Evolutionary conservation across 106 monocot species (phyloP), one percentile per base, ranked within the genome.

Genomic region (Allium cepa): DNA sequence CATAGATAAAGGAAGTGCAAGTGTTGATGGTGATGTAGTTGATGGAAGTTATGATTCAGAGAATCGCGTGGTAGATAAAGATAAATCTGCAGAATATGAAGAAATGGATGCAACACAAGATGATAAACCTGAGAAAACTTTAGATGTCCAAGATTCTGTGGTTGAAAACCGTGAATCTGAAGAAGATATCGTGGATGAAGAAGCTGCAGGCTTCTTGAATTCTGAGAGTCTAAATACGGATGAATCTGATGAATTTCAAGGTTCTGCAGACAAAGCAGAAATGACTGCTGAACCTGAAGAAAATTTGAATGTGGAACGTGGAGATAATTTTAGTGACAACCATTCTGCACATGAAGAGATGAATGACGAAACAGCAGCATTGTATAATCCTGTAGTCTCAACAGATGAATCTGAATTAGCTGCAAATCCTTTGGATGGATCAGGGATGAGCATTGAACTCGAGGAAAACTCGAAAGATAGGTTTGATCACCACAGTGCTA

Each of bases 61-160:
- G 36, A 36, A 36, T 36, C 36, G 26, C 75, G 63, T 63, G 56
- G 47, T 9, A 68, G 26, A 56, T 4, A 11, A 68, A 57, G 7
- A 46, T 55, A 60, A 46, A 27, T 18, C 26, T 18, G 11, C 7
- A 27, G 55, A 5, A 22, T 70, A 52, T 9, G 15, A 53, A 56
- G 68, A 12, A 60, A 61, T 13, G 17, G 47, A 0, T 7, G 10
- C 1, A 26, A 5, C 14, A 52, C 11, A 26, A 57, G 17, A 49
- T 28, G 57, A 9, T 52, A 18, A 14, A 68, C 0, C 2, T 26
- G 51, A 59, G 48, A 26, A 50, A 49, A 16, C 22, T 6, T 28
- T 60, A 11, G 61, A 62, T 62, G n/a, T 46, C 28, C 55, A 61
- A 49, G 13, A 17, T 66, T 77, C 50, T 51, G 26, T 17, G 49